Conservation (phyloP, 768 basidiomycete species). For the Termitomyces heimii region DNA sequence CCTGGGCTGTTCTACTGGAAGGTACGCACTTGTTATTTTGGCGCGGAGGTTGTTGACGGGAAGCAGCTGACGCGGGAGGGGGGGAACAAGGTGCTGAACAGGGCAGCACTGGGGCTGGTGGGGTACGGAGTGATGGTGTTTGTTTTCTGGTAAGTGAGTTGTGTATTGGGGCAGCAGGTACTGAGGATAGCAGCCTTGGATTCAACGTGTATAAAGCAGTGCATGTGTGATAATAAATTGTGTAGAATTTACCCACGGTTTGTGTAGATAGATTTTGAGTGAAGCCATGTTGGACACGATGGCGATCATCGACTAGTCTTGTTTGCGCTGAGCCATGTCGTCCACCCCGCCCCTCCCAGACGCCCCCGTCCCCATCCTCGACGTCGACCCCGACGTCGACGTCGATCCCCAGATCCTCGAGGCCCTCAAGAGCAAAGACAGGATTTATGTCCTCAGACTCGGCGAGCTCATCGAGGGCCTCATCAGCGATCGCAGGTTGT, state of each 20-base stretch:
- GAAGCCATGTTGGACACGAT: neutral
- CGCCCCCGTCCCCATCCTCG: conserved; percentile 16
- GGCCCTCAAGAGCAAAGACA: conserved; percentile 83
- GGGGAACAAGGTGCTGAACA: conserved; percentile 46
- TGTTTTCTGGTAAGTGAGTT: conserved; percentile 72
- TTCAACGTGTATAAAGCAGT: conserved; percentile 74
- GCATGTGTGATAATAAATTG: conserved; percentile 16
- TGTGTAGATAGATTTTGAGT: conserved; percentile 4
- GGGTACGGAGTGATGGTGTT: conserved; percentile 77
- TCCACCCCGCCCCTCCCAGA: neutral
- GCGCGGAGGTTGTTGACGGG: no score
- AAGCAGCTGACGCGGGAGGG: conserved; percentile 66
- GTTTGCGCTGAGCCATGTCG: neutral
- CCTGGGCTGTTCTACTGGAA: conserved; percentile 94
- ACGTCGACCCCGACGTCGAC: conserved; percentile 26
- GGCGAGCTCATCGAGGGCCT: conserved; percentile 81
- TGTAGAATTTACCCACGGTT: conserved; percentile 32
- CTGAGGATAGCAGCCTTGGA: conserved; percentile 44
- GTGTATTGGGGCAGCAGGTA: neutral
- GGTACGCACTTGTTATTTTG: no score
- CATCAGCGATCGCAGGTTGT: conserved; percentile 71
- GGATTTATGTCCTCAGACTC: conserved; percentile 83
- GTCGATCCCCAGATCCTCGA: conserved; percentile 80
- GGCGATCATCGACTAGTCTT: neutral
- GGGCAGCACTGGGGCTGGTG: conserved; percentile 58